These are phyloP conservation scores for Oryza meyeriana DNA, from an alignment of 176 grass and related monocot species.

Conservation along the genomic window DNA sequence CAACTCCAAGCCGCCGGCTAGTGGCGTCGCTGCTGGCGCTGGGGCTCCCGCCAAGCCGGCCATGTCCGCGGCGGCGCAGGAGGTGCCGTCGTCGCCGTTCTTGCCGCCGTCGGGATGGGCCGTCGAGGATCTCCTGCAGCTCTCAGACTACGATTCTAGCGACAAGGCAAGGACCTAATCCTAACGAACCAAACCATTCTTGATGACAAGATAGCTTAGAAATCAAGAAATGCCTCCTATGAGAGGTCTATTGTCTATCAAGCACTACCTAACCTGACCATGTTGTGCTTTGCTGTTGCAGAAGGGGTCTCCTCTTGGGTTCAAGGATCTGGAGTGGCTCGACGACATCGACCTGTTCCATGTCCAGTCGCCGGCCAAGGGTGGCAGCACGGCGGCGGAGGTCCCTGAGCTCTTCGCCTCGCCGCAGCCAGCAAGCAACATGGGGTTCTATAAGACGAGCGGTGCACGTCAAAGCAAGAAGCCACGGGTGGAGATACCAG, in stretches of 20 bases:
- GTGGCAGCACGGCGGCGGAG: slow-evolving; percentile 36
- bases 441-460: slow-evolving; percentile 42
- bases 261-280: background rate
- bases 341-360: slow-evolving; percentile 75
- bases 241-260: background rate
- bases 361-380: slow-evolving; percentile 34
- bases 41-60: slow-evolving; percentile 15
- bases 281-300: slow-evolving; percentile 21
- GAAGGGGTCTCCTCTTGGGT: slow-evolving; percentile 62
- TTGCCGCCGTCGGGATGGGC: slow-evolving; percentile 56
- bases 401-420: slow-evolving; percentile 72
- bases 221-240: background rate
- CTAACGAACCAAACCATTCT: background rate
- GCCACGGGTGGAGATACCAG: slow-evolving; percentile 54
- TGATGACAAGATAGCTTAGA: background rate
- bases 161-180: slow-evolving; percentile 54
- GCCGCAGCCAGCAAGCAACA: slow-evolving; percentile 32
- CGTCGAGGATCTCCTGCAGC: slow-evolving; percentile 79
- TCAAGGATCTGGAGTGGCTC: slow-evolving; percentile 80
- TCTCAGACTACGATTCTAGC: slow-evolving; percentile 74
- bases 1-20: background rate
- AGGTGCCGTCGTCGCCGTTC: slow-evolving; percentile 44
- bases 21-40: background rate
- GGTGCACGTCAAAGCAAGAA: slow-evolving; percentile 58
- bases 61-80: slow-evolving; percentile 22